Evolutionary conservation across 495 filamentous ascomycete genomes (phyloP).

Genomic region (Hyaloscypha bicolor): DNA sequence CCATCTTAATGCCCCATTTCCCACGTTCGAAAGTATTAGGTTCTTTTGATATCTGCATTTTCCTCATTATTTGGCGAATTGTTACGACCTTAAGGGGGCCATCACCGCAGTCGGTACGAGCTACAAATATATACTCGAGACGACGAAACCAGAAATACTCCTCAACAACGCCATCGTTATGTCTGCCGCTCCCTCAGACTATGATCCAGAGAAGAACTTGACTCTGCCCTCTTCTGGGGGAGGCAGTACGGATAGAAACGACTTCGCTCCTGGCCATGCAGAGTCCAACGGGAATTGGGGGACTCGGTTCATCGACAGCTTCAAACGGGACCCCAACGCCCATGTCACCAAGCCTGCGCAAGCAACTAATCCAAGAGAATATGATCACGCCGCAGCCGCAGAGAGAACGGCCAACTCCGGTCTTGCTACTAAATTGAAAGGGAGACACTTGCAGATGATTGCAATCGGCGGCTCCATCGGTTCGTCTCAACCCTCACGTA

Average conservation of each 20-base stretch:
- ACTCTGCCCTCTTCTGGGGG: not conserved
- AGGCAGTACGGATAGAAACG: not conserved
- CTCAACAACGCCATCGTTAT: not conserved
- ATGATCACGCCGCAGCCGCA: slow-evolving; percentile 76
- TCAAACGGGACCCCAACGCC: slow-evolving; percentile 77
- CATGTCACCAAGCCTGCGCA: slow-evolving; percentile 37
- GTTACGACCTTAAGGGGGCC: not conserved
- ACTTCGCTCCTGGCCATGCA: not conserved
- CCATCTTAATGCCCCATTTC: not conserved
- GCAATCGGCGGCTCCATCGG: slow-evolving; percentile 67
- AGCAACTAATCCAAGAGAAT: slow-evolving; percentile 43
- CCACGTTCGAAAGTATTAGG: not conserved
- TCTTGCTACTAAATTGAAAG: slow-evolving; percentile 61
- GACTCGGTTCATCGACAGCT: slow-evolving; percentile 61
- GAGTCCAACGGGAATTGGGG: not conserved
- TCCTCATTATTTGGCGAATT: not conserved
- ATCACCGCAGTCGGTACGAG: not conserved
- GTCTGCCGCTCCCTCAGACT: not conserved
- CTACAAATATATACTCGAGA: not conserved
- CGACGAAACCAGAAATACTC: not conserved
- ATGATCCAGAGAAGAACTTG: not conserved
- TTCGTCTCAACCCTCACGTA: slow-evolving; percentile 36
- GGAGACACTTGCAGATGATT: slow-evolving; percentile 75
- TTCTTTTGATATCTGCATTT: not conserved
- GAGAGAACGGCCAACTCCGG: slow-evolving; percentile 75